Base-by-base conservation (phyloP, 768 basidiomycete genomes). In the Phaffia australis region DNA sequence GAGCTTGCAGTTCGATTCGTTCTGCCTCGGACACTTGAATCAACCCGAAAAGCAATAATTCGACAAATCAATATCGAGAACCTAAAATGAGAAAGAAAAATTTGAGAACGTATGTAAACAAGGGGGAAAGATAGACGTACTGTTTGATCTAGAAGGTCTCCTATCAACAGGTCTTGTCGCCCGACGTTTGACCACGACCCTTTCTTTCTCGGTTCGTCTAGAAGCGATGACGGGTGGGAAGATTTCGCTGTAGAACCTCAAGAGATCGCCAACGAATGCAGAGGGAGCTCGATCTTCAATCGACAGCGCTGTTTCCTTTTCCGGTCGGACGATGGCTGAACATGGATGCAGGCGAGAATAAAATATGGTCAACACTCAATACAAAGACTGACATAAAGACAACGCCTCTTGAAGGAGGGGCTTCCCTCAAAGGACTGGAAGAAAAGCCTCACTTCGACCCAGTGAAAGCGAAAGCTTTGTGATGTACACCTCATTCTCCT, bases 221-320 rank as follows among this genome's bases (percentile, higher is more conserved):
- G 30, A 23, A 49, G 56, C 19, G 51, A 69, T 64, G 48, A 69
- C 67, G 32, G 42, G 9, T 7, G 67, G 67, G 30, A 69, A 63
- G 50, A 63, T 32, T 7, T 57, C 32, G 0, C 7, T 3, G 30
- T 69, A 63, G 57, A 59, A 35, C 6, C 23, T 23, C 6, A 69
- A 25, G 25, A 69, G 62, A 58, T 69, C 67, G 16, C 62, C 42
- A 57, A 59, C 50, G n/a, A 64, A 69, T 14, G 49, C 47, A 4
- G 58, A 27, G 8, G 67, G 67, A n/a, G 62, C 42, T 27, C 67
- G 56, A 42, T 69, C 67, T 50, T 69, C 55, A 52, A 69, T 69
- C 30, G 67, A 59, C 32, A 69, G 57, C 23, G 56, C 15, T 1
- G 67, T 63, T 23, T 69, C 67, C 21, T 25, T 27, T 3, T 69